A percentile compares a stretch with the other conserved stretches of the same genome.
Evolutionary conservation across 2,329 filamentous ascomycete species (phyloP).

Genomic region (Ophiocordyceps camponoti-floridani): DNA sequence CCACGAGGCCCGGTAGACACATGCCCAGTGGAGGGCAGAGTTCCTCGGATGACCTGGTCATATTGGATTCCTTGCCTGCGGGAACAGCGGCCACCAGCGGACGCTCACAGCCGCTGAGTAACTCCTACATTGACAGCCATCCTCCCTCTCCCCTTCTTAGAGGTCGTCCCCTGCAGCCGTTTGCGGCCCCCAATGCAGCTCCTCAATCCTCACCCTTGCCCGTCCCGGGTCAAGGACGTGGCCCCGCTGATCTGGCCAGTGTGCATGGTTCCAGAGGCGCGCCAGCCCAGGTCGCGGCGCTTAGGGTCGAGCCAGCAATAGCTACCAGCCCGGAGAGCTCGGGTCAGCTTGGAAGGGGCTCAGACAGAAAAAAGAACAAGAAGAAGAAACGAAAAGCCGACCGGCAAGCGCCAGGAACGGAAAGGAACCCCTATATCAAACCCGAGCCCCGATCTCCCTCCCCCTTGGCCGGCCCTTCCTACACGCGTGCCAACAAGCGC

Average conservation of each 20-base stretch:
- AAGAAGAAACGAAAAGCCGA: slow-evolving; percentile 37
- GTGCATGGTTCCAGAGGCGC: slow-evolving; percentile 7
- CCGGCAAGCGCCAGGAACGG: slow-evolving; percentile 25
- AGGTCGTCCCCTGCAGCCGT: slow-evolving; percentile 55
- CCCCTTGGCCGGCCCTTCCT: slow-evolving; percentile 33
- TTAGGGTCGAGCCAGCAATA: slow-evolving; percentile 30
- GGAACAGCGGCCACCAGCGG: slow-evolving; percentile 3
- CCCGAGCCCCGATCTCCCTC: slow-evolving; percentile 47
- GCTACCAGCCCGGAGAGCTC: slow-evolving; percentile 43
- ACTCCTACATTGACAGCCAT: slow-evolving; percentile 12
- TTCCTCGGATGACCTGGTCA: slow-evolving; percentile 22
- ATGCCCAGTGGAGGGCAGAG: slow-evolving; percentile 22
- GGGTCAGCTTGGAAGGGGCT: slow-evolving; percentile 28
- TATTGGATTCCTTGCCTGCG: slow-evolving; percentile 6
- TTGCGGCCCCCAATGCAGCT: slow-evolving; percentile 57
- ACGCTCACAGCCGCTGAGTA: slow-evolving; percentile 5
- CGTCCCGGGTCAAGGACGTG: slow-evolving; percentile 20
- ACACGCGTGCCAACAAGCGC: slow-evolving; percentile 37
- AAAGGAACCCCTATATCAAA: slow-evolving; percentile 39
- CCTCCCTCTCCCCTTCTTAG: slow-evolving; percentile 46
- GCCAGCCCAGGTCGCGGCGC: slow-evolving; percentile 35
- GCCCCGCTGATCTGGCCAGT: not conserved
- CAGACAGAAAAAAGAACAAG: slow-evolving; percentile 30
- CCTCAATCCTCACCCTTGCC: slow-evolving; percentile 47
- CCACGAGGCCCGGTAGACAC: slow-evolving; percentile 8